phyloP scores from a whole-genome alignment of 805 yeast genomes.

The Candida qinlingensis region DNA sequence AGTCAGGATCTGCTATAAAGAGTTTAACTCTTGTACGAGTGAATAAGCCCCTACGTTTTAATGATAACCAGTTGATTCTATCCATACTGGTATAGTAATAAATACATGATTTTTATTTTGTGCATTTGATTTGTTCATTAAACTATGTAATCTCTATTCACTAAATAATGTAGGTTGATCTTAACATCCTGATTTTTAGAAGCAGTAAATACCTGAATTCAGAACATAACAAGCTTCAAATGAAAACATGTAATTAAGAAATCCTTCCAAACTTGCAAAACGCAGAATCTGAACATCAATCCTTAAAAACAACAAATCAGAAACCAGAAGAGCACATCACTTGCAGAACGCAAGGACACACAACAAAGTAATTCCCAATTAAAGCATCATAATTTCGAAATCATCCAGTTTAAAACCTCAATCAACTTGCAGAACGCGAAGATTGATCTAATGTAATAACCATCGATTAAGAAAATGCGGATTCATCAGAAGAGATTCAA shows the following conservation, averaged over 20 bases:
- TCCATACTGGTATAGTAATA: background rate
- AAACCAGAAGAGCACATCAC: background rate
- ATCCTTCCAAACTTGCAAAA: slow-evolving; percentile 6
- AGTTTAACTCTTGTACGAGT: background rate
- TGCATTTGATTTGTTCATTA: background rate
- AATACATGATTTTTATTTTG: background rate
- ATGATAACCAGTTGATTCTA: background rate
- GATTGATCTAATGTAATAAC: no score
- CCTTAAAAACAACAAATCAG: background rate
- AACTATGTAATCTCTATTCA: background rate
- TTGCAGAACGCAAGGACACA: background rate
- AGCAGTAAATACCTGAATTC: background rate
- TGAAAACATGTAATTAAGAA: background rate
- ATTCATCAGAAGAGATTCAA: slow-evolving; percentile 1
- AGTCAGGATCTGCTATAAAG: background rate
- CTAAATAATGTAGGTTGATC: background rate
- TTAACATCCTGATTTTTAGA: background rate
- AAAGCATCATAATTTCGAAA: background rate
- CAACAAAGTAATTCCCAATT: background rate
- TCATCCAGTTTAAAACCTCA: background rate
- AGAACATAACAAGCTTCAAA: background rate
- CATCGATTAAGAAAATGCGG: background rate
- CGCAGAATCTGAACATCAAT: slow-evolving; percentile 5
- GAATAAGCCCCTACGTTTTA: background rate
- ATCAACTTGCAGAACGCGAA: no score